Percentiles rank a stretch among this genome's conserved stretches.
Conservation (phyloP, 2,329 filamentous ascomycete species). For the Hymenoscyphus linearis region DNA sequence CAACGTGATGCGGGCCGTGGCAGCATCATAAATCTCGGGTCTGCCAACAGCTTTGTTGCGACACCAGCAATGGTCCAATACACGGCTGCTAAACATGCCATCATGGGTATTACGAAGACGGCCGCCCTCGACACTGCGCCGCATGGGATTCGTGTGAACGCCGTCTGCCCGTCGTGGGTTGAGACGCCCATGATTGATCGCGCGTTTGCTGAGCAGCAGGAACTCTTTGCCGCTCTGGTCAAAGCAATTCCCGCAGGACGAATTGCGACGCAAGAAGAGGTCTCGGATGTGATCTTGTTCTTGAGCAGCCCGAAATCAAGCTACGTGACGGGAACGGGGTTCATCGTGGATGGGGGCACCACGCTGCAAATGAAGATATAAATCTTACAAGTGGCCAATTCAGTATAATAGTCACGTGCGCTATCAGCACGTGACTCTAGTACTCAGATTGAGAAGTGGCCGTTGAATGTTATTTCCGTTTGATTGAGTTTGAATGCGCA, state of each 20-base stretch:
- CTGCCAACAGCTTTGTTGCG: background rate
- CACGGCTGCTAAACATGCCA: conserved; percentile 4
- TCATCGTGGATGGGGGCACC: conserved; percentile 2
- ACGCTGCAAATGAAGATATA: conserved; percentile 1
- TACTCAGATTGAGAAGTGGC: too few species aligned
- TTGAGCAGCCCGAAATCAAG: background rate
- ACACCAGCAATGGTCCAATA: conserved; percentile 1
- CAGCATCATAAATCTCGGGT: background rate
- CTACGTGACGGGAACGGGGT: background rate
- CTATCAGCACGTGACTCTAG: too few species aligned
- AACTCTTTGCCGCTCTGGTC: background rate
- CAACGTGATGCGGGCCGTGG: conserved; percentile 3
- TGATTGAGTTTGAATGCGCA: too few species aligned
- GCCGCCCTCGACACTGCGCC: background rate
- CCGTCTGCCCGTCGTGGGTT: conserved; percentile 1
- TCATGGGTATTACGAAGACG: conserved; percentile 6
- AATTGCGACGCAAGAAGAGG: conserved; percentile 1
- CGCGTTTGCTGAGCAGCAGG: background rate
- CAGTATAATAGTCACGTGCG: background rate
- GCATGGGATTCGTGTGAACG: background rate
- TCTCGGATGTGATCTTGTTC: background rate
- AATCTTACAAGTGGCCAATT: background rate
- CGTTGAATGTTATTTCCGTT: too few species aligned
- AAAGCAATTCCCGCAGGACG: background rate
- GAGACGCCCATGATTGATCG: background rate